Conservation (phyloP, 2,329 filamentous ascomycete genomes). For the Clarireedia monteithiana region DNA sequence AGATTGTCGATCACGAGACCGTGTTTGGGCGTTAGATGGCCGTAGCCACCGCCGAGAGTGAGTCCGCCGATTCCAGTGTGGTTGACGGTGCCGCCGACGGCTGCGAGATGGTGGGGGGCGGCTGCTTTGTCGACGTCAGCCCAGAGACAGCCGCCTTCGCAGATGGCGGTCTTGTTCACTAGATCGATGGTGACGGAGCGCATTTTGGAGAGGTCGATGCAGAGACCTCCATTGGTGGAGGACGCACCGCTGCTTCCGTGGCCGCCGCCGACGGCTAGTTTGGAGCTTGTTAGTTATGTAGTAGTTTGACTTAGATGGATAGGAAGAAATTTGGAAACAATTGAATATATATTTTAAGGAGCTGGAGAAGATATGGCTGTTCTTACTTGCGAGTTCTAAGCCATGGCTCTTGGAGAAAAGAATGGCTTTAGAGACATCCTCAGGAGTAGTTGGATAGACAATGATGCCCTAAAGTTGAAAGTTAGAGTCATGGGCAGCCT, state of each 20-base stretch:
- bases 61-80: conserved; percentile 7
- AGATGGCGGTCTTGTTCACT: conserved; percentile 7
- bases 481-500: background rate
- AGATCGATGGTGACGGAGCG: conserved; percentile 11
- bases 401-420: conserved; percentile 9
- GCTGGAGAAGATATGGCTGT: conserved; percentile 7
- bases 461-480: conserved; percentile 1
- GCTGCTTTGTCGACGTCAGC: conserved; percentile 10
- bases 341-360: background rate
- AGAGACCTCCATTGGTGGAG: background rate
- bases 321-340: background rate
- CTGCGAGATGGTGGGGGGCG: conserved; percentile 3
- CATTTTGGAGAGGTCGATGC: conserved; percentile 12
- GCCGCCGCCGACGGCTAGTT: conserved; percentile 5
- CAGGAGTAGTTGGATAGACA: conserved; percentile 11
- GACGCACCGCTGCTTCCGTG: conserved; percentile 3
- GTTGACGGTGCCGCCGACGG: conserved; percentile 3
- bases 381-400: conserved; percentile 7
- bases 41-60: conserved; percentile 6
- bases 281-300: background rate
- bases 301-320: no score
- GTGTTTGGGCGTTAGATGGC: conserved; percentile 5
- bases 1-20: conserved; percentile 10
- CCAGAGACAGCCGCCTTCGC: conserved; percentile 14
- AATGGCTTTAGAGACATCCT: conserved; percentile 12